Base-by-base conservation (phyloP, 2,329 filamentous ascomycete species). In the Daldinia eschscholtzii region DNA sequence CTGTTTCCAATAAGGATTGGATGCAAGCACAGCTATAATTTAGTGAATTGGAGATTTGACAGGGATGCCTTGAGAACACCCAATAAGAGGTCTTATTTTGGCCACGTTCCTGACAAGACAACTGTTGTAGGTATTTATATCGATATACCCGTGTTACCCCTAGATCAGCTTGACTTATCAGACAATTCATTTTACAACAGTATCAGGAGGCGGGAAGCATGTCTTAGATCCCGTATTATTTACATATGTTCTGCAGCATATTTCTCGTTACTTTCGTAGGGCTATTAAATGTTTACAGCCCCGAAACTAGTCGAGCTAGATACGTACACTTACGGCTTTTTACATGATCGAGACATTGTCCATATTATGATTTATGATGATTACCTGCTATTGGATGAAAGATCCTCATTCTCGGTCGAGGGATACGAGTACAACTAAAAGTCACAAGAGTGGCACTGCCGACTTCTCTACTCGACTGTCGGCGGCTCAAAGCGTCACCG, bases 21-120 rank as follows among this genome's bases (percentile, higher is more conserved):
- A 67, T 42, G 67, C 57, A 39, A 60, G 55, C 61, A 53, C 59
- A 61, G 42, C 44, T 62, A 60, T 42, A 57, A 57, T 56, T 56
- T 66, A 58, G 46, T 65, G 58, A 55, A 48, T 65, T 68, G 65
- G 68, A 63, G 68, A 57, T 57, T 15, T 20, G 48, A 52, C 65
- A 70, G 68, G 68, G 68, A 46, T 70, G 28, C 59, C 4, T 44
- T 35, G 6, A 26, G 20, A 41, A 42, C 30, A 28, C 42, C 68
- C 68, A 70, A 70, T 68, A 65, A 46, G 33, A 68, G 33, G 41
- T 41, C 61, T 23, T 44, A 50, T 20, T 42, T 39, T 3, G 61
- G 23, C 58, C 68, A 70, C 68, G 68, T 70, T 68, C 52, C 53
- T 63, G 56, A 63, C n/a, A 46, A 33, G 18, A 41, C 20, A 26